Base-by-base conservation (phyloP, 1,284 basidiomycete species). In the Ustilago shanxiensis region DNA sequence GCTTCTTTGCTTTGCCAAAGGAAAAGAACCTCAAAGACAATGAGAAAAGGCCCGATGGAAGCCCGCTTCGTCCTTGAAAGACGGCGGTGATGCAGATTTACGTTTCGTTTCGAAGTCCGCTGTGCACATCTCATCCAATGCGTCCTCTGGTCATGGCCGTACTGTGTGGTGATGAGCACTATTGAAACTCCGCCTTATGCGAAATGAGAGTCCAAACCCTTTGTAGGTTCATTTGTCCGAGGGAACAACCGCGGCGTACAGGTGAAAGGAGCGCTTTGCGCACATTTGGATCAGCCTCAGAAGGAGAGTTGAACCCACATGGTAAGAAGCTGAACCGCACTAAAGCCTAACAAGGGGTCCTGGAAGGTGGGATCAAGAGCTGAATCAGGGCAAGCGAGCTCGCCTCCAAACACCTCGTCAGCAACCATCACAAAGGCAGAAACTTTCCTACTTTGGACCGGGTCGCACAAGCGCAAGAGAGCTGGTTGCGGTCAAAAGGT, bases 311-410 rank as follows among this genome's bases (percentile, higher is more conserved):
- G 18, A 20, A 24, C 35, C 18, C 60, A 63, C 60, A 63, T 63
- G 60, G 53, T 24, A 3, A 7, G 50, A 56, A 33, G 11, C 44
- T 9, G 56, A 56, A 49, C 22, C n/a, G 33, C 44, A 52, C 52
- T 62, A 62, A 54, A 28, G 18, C 58, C 58, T 51, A 41, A n/a
- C 26, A 29, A 39, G n/a, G 29, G 39, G 59, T 50, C 22, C 26
- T 45, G 7, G 31, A 24, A 45, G 39, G 20, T 22, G 35, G 8
- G 13, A 5, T 9, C 7, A 39, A 55, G 28, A 50, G 52, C 14
- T 45, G 29, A 31, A 47, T 63, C 60, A 63, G 52, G 60, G 60
- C 52, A 63, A 50, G 22, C 60, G 60, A 63, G 60, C 53, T 63
- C 53, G 60, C 60, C 60, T 63, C 51, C 22, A 18, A 51, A 3